Percentiles rank a stretch among this genome's conserved stretches.
Conservation (phyloP, 2,329 filamentous ascomycete species). For the Neopestalotiopsis clavispora region DNA sequence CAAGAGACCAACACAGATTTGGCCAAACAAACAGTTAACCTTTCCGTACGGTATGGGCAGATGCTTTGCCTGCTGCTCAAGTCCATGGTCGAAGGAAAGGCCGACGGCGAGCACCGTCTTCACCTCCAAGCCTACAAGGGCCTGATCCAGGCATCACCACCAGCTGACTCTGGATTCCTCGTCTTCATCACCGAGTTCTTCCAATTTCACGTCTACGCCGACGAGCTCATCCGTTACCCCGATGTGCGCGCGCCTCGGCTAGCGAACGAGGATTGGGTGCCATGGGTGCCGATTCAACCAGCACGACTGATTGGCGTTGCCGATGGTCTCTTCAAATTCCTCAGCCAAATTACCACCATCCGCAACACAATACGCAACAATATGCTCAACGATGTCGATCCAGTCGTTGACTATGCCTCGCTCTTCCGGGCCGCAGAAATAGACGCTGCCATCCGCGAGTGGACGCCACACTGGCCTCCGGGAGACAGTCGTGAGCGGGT, state of each 20-base stretch:
- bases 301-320: conserved; percentile 77
- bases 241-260: conserved; percentile 42
- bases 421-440: conserved; percentile 77
- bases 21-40: conserved; percentile 49
- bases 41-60: conserved; percentile 64
- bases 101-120: conserved; percentile 73
- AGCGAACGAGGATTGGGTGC: conserved; percentile 49
- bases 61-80: conserved; percentile 67
- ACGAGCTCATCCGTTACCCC: conserved; percentile 61
- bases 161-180: conserved; percentile 68
- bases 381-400: conserved; percentile 65
- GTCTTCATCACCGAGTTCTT: conserved; percentile 77
- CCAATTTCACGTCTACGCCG: conserved; percentile 78
- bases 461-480: conserved; percentile 68
- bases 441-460: conserved; percentile 74
- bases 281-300: conserved; percentile 46
- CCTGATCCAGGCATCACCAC: conserved; percentile 67
- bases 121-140: conserved; percentile 79
- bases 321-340: conserved; percentile 79
- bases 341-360: conserved; percentile 79
- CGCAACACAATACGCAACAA: conserved; percentile 75
- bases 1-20: conserved; percentile 47
- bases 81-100: conserved; percentile 60
- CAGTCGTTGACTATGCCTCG: conserved; percentile 74
- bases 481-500: conserved; percentile 63